Base-by-base conservation (phyloP, 176 grass and related monocot genomes). In the Ensete glaucum region DNA sequence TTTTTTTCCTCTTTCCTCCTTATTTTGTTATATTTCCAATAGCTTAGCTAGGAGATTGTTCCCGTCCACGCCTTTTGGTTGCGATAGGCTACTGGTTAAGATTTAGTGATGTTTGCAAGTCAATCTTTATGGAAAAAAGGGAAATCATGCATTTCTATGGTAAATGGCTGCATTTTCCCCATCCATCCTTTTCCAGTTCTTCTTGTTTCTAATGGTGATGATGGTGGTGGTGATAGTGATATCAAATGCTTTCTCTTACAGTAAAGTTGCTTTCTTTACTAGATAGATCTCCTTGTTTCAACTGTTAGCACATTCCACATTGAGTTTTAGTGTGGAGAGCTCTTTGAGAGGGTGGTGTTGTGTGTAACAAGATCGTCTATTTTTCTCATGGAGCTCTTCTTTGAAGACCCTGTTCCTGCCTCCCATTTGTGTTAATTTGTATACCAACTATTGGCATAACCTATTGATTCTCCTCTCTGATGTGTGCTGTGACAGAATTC, bases 391-490 rank as follows among this genome's bases (percentile, higher is more conserved):
- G 15, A 3, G 57, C n/a, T 60, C 0, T 20, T 60, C 57, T 60
- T 60, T 17, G 13, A 16, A 17, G 16, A 60, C 17, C 21, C 22
- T 3, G 11, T 26, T 26, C 23, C 63, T 26, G 26, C 26, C 26
- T 65, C 23, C 22, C 21, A 19, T 22, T n/a, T 50, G 16, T 50
- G 67, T 70, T 70, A 26, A 65, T 70, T 21, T 20, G 34, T 25
- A 51, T 52, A 8, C 9, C 9, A 51, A 20, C 25, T 49, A 51
- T 50, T 11, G 8, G 0, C 27, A 14, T 12, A 12, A 9, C 27
- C 19, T 69, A 62, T 73, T 67, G 78, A 84, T 91, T 6, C 64
- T 78, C 16, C 70, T 85, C 17, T 19, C 54, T 16, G 49, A 21
- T 11, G 53, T 22, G 70, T 26, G 24, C 25, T 0, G 51, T 9